Base-by-base conservation (phyloP, 495 filamentous ascomycete genomes). In the Acidiella bohemica region DNA sequence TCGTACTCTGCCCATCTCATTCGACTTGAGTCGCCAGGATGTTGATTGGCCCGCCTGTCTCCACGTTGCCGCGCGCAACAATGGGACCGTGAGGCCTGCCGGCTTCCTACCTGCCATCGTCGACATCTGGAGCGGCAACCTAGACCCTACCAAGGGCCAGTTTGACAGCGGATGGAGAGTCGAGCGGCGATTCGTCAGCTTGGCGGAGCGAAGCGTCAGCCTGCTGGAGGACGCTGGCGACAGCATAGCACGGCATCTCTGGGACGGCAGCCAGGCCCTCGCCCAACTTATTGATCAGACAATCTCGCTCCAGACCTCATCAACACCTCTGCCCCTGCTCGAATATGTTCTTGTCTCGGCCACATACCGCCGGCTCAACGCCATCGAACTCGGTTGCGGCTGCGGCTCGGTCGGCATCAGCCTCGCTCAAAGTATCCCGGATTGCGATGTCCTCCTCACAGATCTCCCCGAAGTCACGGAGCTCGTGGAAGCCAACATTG, bases 151-250 rank as follows among this genome's bases (percentile, higher is more conserved):
- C 6, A 53, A 60, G 9, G 56, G 56, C 11, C 27, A 22, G 1
- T 42, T 47, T 0, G 57, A 62, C 10, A 62, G 67, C 0, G 66
- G 65, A n/a, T 65, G 62, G 23, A 53, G 65, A 32, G 63, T 81
- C 12, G 64, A 73, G 40, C 64, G 75, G 38, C 61, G 72, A 0
- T 64, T 83, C 40, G 47, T 25, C 9, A 25, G 38, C 14, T 24
- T 33, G 4, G 38, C 36, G 13, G 36, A 50, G 21, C 41, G 48
- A 5, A 39, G 46, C 4, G 49, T 73, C 27, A 51, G 44, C 36
- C 72, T 95, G 16, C 81, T 80, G 65, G 90, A 97, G 53, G 87
- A 96, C 44, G 85, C 85, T 2, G 88, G 87, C 5, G 86, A 96
- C 56, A 93, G 83, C 55, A 94, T 97, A 51, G 87, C 88, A 12